These are phyloP conservation scores for Solanum stenotomum DNA, from an alignment of 257 asterid genomes.

Conservation along the genomic window DNA sequence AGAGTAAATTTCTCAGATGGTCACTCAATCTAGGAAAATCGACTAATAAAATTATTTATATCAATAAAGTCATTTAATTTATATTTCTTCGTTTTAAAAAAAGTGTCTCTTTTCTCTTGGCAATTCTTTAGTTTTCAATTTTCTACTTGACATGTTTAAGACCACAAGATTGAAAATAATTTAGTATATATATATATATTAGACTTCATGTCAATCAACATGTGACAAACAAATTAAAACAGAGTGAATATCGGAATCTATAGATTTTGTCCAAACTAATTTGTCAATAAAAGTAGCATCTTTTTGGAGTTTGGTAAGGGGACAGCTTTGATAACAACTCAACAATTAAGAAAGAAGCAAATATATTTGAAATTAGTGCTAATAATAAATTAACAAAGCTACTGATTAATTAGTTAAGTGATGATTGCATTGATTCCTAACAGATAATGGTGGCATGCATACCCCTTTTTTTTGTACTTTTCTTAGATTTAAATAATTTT, in stretches of 20 bases:
- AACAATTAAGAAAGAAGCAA: background rate
- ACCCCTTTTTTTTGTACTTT: background rate
- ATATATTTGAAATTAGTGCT: background rate
- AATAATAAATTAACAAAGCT: background rate
- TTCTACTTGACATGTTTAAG: no score
- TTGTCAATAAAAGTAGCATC: background rate
- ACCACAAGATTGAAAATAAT: no score
- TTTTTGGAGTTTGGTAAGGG: background rate
- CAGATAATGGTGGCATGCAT: background rate
- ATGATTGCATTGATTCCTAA: background rate
- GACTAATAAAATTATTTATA: no score
- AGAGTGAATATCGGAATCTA: accelerated
- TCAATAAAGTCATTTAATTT: no score
- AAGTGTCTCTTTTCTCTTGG: no score
- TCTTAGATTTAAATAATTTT: background rate
- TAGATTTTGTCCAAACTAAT: background rate
- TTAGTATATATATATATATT: no score
- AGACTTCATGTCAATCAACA: no score
- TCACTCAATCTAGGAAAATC: background rate
- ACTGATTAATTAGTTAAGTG: background rate
- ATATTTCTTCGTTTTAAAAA: no score
- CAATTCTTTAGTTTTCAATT: no score
- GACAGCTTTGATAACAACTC: background rate
- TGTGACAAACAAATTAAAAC: background rate
- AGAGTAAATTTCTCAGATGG: no score